Evolutionary conservation across 352 stramenopile species (phyloP).

Genomic region (Globisporangium iwayamae): DNA sequence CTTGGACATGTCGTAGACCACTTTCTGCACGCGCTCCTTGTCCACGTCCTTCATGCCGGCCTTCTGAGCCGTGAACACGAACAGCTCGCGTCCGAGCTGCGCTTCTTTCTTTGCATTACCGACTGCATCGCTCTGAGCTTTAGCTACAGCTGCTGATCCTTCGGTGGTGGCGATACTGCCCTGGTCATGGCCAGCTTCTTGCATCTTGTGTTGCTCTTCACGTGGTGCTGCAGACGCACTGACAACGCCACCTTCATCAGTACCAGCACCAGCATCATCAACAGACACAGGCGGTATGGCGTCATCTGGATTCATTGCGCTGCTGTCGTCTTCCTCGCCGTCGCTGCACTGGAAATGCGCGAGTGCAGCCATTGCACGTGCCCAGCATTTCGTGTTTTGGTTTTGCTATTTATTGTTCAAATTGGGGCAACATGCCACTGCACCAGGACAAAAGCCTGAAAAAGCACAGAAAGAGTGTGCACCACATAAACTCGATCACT

Average conservation of each 20-base stretch:
- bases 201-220: background rate
- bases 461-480: background rate
- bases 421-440: background rate
- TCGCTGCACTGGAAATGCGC: conserved; percentile 9
- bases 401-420: background rate
- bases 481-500: background rate
- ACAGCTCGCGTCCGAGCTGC: conserved; percentile 39
- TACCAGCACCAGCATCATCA: background rate
- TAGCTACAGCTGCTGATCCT: background rate
- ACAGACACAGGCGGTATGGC: background rate
- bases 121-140: background rate
- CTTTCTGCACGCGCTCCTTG: conserved; percentile 88
- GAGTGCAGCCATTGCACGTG: conserved; percentile 4
- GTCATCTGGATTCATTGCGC: background rate
- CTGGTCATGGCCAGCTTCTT: background rate
- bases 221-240: too few relatives aligned
- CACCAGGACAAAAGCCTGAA: background rate
- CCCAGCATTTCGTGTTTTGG: background rate
- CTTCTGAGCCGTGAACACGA: conserved; percentile 84
- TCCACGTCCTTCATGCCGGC: conserved; percentile 88
- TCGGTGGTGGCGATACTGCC: background rate
- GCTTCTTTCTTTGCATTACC: conserved; percentile 5
- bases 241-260: background rate
- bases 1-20: conserved; percentile 94
- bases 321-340: background rate